Evolutionary conservation across 768 basidiomycete species (phyloP).

Genomic region (Candolleomyces aberdarensis): DNA sequence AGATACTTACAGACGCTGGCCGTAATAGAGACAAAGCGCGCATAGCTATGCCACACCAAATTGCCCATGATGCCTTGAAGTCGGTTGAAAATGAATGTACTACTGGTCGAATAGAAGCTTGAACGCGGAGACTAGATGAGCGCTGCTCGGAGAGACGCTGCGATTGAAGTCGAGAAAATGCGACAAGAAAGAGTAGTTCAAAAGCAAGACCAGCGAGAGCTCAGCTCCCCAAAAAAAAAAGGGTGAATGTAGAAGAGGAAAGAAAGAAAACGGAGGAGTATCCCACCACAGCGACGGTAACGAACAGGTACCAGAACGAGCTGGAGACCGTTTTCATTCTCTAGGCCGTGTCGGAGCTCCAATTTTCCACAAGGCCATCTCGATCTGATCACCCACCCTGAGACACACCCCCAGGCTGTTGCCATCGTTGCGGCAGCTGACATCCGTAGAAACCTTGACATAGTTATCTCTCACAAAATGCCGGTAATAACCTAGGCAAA

Average conservation of each 20-base stretch:
- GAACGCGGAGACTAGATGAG: neutral
- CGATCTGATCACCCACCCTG: neutral
- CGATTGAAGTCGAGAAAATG: slow-evolving; percentile 12
- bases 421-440: slow-evolving; percentile 3
- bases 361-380: neutral
- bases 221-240: slow-evolving; percentile 10
- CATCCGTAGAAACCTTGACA: neutral
- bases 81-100: neutral
- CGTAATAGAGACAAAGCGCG: slow-evolving; percentile 64
- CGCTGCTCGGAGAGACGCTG: slow-evolving; percentile 23
- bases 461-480: no score
- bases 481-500: no score
- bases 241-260: slow-evolving; percentile 5
- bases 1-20: slow-evolving; percentile 67
- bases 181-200: slow-evolving; percentile 6
- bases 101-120: slow-evolving; percentile 6
- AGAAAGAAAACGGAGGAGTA: slow-evolving; percentile 4
- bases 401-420: neutral
- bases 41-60: slow-evolving; percentile 78
- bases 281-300: slow-evolving; percentile 6
- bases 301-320: slow-evolving; percentile 5
- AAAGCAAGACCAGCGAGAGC: slow-evolving; percentile 12
- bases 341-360: neutral
- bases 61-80: slow-evolving; percentile 59
- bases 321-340: neutral